phyloP scores from a whole-genome alignment of 108 stramenopile genomes.

The Cyclotella cryptica region DNA sequence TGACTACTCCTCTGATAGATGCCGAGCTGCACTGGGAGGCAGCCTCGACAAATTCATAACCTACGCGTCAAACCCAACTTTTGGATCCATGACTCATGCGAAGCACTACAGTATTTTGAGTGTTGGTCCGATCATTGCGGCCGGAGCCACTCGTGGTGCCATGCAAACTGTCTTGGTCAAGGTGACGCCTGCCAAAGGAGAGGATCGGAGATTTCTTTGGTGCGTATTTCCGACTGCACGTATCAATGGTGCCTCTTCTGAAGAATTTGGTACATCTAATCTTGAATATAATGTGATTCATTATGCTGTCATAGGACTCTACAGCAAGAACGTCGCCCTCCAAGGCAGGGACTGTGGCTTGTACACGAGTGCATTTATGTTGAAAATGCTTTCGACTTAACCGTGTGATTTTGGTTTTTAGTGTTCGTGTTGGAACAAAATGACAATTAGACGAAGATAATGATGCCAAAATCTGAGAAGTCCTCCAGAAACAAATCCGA shows the following conservation, averaged over 20 bases:
- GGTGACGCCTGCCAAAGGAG: conserved; percentile 41
- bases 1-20: conserved; percentile 74
- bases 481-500: no score
- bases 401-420: conserved; percentile 43
- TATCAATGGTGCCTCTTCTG: neutral
- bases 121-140: conserved; percentile 69
- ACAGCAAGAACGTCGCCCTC: conserved; percentile 78
- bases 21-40: conserved; percentile 75
- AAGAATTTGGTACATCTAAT: neutral
- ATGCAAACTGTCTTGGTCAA: conserved; percentile 78
- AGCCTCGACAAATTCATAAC: conserved; percentile 66
- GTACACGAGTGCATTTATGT: conserved; percentile 80
- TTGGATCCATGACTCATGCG: conserved; percentile 71
- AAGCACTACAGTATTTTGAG: conserved; percentile 50
- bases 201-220: conserved; percentile 39
- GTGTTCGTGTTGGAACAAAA: no score
- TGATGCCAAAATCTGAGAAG: no score
- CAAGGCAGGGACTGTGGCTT: conserved; percentile 78
- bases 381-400: conserved; percentile 60
- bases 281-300: neutral
- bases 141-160: conserved; percentile 65
- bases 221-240: neutral
- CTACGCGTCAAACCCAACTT: conserved; percentile 80
- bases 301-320: conserved; percentile 60
- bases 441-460: no score